Evolutionary conservation across 352 stramenopile genomes (phyloP), one percentile per base, ranked within the genome.

Genomic region (Elongisporangium anandrum): DNA sequence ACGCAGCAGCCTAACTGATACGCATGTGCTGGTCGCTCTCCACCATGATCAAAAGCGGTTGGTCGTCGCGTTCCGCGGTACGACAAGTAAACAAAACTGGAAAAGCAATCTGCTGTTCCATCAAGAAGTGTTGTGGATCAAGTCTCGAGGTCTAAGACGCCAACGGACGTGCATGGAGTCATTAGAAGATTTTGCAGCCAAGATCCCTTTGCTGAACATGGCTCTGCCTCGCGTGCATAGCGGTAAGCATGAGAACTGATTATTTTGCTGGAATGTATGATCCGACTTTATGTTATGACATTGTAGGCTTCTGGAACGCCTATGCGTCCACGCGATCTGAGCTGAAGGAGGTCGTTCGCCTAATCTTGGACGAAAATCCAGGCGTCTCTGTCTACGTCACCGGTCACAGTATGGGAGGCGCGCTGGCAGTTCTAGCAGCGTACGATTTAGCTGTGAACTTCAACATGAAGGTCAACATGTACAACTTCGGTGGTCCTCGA

Each of bases 351-450:
- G 78, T 90, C 19, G 79, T 87, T 50, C 79, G 83, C 7, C 69
- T 94, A 19, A 82, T 94, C 15, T 54, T 94, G 23, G 81, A 94
- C 50, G 85, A 94, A 65, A 84, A 94, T 23, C 83, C 85, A 2
- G 81, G 85, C n/a, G 72, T 91, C n/a, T 85, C 73, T 6, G 76
- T 98, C 9, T 98, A 96, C 64, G 67, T 97, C 12, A 97, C 90
- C 12, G 95, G 95, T 0, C 94, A 98, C 69, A 96, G 82, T 52
- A 87, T 98, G 64, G 95, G 95, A 20, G 95, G 89, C 12, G 88
- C 90, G 4, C 70, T 98, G 22, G 90, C 95, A 0, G 86, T 96
- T 15, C 68, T 98, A 17, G 87, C 82, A 24, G 87, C 85, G 4
- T 94, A 95, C 61, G 87, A 96, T 59, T 69, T 94, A 17, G 83